These are phyloP conservation scores for Backusella macrospora DNA, from an alignment of 192 early-diverging fungal species.

Conservation along the genomic window DNA sequence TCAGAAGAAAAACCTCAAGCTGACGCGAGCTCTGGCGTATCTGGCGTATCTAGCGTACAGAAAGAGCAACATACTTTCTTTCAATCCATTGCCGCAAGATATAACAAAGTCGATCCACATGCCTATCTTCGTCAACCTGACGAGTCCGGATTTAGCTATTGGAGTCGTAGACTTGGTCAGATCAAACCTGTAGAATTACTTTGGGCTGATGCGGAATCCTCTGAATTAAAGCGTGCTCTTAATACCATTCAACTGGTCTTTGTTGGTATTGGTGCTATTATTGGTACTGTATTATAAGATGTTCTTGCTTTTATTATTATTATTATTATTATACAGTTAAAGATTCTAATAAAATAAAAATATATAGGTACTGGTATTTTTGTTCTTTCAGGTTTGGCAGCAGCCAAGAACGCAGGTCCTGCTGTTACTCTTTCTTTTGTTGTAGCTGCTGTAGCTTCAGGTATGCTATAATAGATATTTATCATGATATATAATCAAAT, in stretches of 20 bases:
- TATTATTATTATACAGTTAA: not conserved
- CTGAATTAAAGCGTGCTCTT: conserved; percentile 31
- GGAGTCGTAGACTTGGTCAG: conserved; percentile 24
- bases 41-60: not conserved
- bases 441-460: conserved; percentile 74
- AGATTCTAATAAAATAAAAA: not conserved
- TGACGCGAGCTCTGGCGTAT: not conserved
- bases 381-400: conserved; percentile 62
- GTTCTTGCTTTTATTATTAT: too few relatives aligned
- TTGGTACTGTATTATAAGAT: conserved; percentile 12
- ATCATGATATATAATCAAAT: not conserved
- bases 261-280: conserved; percentile 40
- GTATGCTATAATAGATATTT: conserved; percentile 11
- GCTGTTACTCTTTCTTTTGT: conserved; percentile 81
- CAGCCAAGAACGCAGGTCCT: conserved; percentile 78
- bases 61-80: not conserved
- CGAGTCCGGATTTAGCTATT: conserved; percentile 21
- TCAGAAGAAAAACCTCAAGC: not conserved
- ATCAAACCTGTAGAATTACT: conserved; percentile 38
- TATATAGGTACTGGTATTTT: conserved; percentile 36
- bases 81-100: not conserved
- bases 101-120: conserved; percentile 29
- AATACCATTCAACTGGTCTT: conserved; percentile 27
- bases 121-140: conserved; percentile 32
- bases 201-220: conserved; percentile 22